Evolutionary conservation across 2,329 filamentous ascomycete species (phyloP), one percentile per base, ranked within the genome.

Genomic region (Sordariomycetes sp.): DNA sequence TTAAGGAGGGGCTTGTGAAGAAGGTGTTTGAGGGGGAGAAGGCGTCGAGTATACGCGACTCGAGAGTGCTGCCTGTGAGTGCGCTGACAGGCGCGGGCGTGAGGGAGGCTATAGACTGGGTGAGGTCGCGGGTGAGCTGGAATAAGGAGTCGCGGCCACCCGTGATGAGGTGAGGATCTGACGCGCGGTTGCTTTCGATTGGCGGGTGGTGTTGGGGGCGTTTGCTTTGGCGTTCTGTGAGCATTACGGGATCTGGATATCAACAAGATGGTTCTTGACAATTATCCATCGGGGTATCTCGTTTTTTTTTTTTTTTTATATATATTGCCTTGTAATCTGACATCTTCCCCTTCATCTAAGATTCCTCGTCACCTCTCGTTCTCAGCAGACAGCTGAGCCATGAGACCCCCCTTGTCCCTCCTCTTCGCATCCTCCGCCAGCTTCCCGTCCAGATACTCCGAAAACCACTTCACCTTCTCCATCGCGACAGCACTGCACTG

Each of bases 1-100:
- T 99, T 68, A 99, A 99, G 73, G 94, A 99, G 70, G 94, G 92
- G 0, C 77, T 97, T 57, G 91, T 99, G 55, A 87, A 95, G 72
- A 90, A 88, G 74, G 91, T 99, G 24, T 94, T 96, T 75, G 91
- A 97, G 75, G 89, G 94, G 22, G 89, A 95, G 67, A 94, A 92
- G 73, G 90, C 90, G 0, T 81, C 79, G 50, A 87, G 85, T 61
- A 89, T 96, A 56, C 81, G 92, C 62, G 94, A 99, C 73, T 95
- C 89, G 66, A 79, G 94, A 60, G 94, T 97, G 17, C 71, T 99
- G 66, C 90, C 94, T 7, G 84, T 96, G 61, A 95, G 89, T 68
- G 94, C 94, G n/a, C 73, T 99, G 66, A 92, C 86, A 6, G 89
- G 84, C 3, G 86, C 86, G 0, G 94, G 94, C 2, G 94, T 99